Base-by-base conservation (phyloP, 805 yeast genomes). In the Hanseniaspora nectarophila region DNA sequence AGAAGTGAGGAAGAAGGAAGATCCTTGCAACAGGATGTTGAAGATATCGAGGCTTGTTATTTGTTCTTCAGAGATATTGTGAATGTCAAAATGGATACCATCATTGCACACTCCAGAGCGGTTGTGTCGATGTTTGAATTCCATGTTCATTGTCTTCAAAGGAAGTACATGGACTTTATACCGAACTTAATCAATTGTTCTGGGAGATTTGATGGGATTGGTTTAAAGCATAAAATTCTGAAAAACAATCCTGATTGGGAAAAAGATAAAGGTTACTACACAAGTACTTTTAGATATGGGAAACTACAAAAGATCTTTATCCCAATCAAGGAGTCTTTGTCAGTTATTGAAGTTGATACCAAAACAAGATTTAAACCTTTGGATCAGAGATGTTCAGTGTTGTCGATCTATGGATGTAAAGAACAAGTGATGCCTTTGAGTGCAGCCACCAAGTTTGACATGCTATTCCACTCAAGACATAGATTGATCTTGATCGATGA, bases 51-150 rank as follows among this genome's bases (percentile, higher is more conserved):
- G 23, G 60, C 70, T 0, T 73, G 76, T 13, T 65, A 69, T 42
- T 67, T 61, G 51, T 56, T 71, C 21, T 52, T 54, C 13, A 65
- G 65, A 53, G 65, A 62, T 1, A 52, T 50, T 12, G 53, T 45
- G 66, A 70, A 50, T 35, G 37, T 47, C 16, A 7, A 18, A 46
- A 55, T 84, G 20, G 74, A 76, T 51, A 69, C 84, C 1, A 68
- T 88, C 4, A 74, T 85, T 29, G 82, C 79, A 3, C 97, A 89
- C 64, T 85, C 95, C 0, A 71, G 96, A 54, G 96, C 95, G 9
- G 73, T 77, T 4, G 74, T 83, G 26, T 81, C 89, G 5, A 78
- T 81, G 80, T 80, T 85, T 59, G 68, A 75, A 52, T 89, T 89
- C 84, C 81, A 82, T 3, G 54, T 76, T 32, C 53, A 65, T 35